Evolutionary conservation across 1,284 basidiomycete genomes (phyloP).

Genomic region (Papiliotrema terrestris): DNA sequence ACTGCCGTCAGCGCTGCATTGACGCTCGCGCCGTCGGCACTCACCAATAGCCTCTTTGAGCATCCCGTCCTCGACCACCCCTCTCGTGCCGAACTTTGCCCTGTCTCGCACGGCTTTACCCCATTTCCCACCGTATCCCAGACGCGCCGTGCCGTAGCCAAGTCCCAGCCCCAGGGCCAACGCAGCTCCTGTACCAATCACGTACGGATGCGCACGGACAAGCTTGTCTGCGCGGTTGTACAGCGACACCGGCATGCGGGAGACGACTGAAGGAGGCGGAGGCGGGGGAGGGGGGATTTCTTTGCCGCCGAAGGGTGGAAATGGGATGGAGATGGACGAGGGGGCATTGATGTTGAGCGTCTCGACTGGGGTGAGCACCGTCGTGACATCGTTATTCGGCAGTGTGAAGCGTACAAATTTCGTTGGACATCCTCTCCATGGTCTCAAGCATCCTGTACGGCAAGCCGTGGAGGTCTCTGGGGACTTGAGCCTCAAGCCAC

Average conservation of each 20-base stretch:
- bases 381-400: neutral
- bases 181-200: conserved; percentile 23
- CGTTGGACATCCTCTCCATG: conserved; percentile 42
- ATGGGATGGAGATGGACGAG: conserved; percentile 44
- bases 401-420: conserved; percentile 37
- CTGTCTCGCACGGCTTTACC: conserved; percentile 2
- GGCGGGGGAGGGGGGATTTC: conserved; percentile 28
- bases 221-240: conserved; percentile 17
- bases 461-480: conserved; percentile 42
- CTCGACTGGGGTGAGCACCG: conserved; percentile 30
- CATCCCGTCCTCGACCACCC: conserved; percentile 44
- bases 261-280: conserved; percentile 29
- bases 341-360: conserved; percentile 45
- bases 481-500: conserved; percentile 46
- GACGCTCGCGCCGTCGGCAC: conserved; percentile 3
- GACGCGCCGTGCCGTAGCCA: conserved; percentile 21
- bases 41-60: conserved; percentile 46
- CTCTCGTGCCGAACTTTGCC: conserved; percentile 26
- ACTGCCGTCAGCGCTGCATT: conserved; percentile 15
- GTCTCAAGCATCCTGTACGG: conserved; percentile 45
- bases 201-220: conserved; percentile 30
- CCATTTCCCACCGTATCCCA: conserved; percentile 7
- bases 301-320: conserved; percentile 41
- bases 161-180: conserved; percentile 34
- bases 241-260: conserved; percentile 6